Conservation (phyloP, 345 rosid genomes). For the Eucalyptus coolabah region DNA sequence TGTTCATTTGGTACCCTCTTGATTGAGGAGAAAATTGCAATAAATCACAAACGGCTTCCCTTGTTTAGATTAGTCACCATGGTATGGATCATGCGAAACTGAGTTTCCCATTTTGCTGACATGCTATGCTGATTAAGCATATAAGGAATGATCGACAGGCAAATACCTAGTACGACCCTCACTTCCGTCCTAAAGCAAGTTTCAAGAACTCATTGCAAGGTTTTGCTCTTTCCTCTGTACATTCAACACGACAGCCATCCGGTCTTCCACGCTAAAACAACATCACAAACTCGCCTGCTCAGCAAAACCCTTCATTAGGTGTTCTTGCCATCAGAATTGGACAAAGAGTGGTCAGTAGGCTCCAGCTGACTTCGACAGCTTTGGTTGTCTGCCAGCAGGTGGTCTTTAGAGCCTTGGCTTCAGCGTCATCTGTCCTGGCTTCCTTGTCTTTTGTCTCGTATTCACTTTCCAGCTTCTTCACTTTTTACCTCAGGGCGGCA, state of each 20-base stretch:
- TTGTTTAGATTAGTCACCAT: not conserved
- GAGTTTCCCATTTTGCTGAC: not conserved
- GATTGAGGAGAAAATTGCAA: not conserved
- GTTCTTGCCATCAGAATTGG: slow-evolving; percentile 23
- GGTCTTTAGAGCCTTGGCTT: slow-evolving; percentile 64
- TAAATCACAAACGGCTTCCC: not conserved
- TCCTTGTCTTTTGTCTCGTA: slow-evolving; percentile 31
- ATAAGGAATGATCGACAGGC: not conserved
- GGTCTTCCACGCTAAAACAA: not conserved
- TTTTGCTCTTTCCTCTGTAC: not conserved
- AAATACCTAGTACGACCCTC: not conserved
- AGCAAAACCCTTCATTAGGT: slow-evolving; percentile 2
- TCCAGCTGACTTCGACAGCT: slow-evolving; percentile 49
- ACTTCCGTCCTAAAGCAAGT: not conserved
- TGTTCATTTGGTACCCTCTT: not conserved
- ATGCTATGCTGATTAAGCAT: not conserved
- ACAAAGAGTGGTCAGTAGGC: slow-evolving; percentile 15
- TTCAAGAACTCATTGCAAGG: not conserved
- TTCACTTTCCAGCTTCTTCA: slow-evolving; percentile 40
- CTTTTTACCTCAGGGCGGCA: slow-evolving; percentile 13
- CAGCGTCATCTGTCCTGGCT: slow-evolving; percentile 32
- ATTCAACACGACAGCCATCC: not conserved
- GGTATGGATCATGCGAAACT: not conserved
- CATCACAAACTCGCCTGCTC: not conserved
- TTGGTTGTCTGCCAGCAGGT: slow-evolving; percentile 59